Base-by-base conservation (phyloP, 768 basidiomycete species). In the Scleroderma bovista region DNA sequence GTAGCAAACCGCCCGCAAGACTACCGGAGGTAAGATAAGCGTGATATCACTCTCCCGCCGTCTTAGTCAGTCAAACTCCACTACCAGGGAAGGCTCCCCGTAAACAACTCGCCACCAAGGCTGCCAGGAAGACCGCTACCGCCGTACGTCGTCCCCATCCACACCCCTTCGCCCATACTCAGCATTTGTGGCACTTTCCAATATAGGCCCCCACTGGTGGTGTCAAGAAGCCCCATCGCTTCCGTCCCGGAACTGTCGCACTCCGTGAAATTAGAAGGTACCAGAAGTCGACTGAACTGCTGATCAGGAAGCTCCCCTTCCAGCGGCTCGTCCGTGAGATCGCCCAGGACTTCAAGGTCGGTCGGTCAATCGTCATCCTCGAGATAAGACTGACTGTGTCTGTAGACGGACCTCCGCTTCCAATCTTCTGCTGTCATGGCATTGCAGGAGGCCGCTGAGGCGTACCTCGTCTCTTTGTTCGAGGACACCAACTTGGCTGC, bases 281-380 rank as follows among this genome's bases (percentile, higher is more conserved):
- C 80, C 93, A 97, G 74, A 96, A 96, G 79, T 93, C 91, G 54
- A 97, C 95, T 57, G 95, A 97, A 80, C 86, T 99, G 59, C 83
- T 98, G 63, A 97, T 98, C 80, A 82, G 95, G 76, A 97, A 97
- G 85, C 89, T 98, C 56, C 95, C 95, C 59, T 97, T 97, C 93
- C 94, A 97, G 76, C 83, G 94, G 62, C 84, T 98, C 61, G 94
- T 97, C 57, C 91, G 91, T 78, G 87, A 93, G 74, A 93, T 93
- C 60, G 90, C 90, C n/a, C 90, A 93, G 72, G 91, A 91, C 71
- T 93, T 94, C 81, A 94, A 94, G 85, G 88, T 85, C 51, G 26
- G 74, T 59, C 47, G n/a, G 11, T 9, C 6, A n/a, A 11, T 46
- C 19, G 13, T 12, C 10, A 8, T 4, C 1, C 8, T 51, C 33